Evolutionary conservation across 139 green algal genomes (phyloP).

Genomic region (Zygnema circumcarinatum): DNA sequence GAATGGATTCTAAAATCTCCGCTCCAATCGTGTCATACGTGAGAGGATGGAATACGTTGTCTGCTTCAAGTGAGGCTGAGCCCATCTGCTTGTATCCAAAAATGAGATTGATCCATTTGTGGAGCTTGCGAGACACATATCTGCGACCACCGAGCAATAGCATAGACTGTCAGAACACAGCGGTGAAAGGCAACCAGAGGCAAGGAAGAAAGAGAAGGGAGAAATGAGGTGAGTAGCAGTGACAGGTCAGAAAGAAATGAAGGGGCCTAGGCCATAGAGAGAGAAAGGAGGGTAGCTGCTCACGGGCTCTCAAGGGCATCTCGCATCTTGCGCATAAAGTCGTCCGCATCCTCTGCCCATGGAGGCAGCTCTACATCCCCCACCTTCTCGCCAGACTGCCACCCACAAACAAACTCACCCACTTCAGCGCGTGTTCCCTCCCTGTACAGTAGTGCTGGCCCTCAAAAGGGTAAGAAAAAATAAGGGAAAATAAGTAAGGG

Average conservation of each 20-base stretch:
- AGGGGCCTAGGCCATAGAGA: neutral
- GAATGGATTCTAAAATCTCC: constrained; percentile 1
- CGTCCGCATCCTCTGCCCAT: constrained; percentile 70
- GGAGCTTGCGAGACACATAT: constrained; percentile 61
- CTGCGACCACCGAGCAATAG: neutral
- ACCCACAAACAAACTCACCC: constrained; percentile 35
- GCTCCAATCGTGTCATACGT: constrained; percentile 78
- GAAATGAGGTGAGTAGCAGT: neutral
- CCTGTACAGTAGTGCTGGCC: neutral
- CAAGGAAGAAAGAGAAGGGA: neutral
- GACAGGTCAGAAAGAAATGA: neutral
- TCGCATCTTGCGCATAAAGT: constrained; percentile 53
- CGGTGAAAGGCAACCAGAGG: neutral
- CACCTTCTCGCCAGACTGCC: constrained; percentile 79
- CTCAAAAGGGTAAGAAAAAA: neutral
- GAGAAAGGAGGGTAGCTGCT: constrained; percentile 34
- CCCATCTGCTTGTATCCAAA: constrained; percentile 88
- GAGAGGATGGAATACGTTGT: constrained; percentile 89
- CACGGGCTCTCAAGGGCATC: constrained; percentile 66
- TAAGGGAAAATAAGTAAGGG: too few relatives aligned
- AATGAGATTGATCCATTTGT: constrained; percentile 77
- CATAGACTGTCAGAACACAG: too few relatives aligned
- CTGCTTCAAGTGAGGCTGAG: constrained; percentile 71
- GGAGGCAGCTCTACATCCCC: constrained; percentile 80
- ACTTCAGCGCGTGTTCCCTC: too few relatives aligned